Evolutionary conservation across 208 protist species (phyloP), one percentile per base, ranked within the genome.

Genomic region (Acanthamoeba rhysodes): DNA sequence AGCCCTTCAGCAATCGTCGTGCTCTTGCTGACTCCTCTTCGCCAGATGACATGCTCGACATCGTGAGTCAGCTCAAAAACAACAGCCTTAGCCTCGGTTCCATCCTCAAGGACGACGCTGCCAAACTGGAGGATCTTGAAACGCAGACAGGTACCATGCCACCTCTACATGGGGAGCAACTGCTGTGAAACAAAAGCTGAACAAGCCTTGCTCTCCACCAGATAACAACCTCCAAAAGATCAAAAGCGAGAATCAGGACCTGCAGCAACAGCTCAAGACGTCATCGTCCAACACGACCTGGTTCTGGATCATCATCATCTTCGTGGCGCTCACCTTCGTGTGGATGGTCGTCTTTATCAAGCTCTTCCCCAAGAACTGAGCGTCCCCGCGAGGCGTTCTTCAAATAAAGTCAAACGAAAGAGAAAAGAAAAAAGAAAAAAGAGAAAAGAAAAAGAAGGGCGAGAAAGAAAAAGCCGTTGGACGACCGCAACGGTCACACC

Each of bases 261-360:
- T 90, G 50, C 53, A 59, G 37, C 48, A 90, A 10, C 82, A 90
- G 24, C 29, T 68, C 2, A 90, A 41, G 53, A 48, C 53, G 10
- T 59, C 57, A 4, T 90, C 82, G 9, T 90, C 82, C 16, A 66
- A 59, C n/a, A 90, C 82, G 29, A 53, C 24, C 14, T 90, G 82
- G 82, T 90, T 68, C 37, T 90, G 82, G 82, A 90, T 90, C 82
- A 90, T 90, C 50, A 59, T 90, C 32, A 68, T 66, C 24, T 90
- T 90, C 32, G 82, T 90, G 53, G 82, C 82, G 29, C 29, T 90
- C 2, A 66, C 37, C 2, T 90, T 90, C 32, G 82, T 90, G n/a
- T 90, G 82, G 82, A 90, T 90, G 82, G 57, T 90, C 2, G 24
- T 90, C n/a, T 90, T 90, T 18, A 90, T 90, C 53, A 90, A 90